Evolutionary conservation across 176 grass and related monocot genomes (phyloP), one percentile per base, ranked within the genome.

Genomic region (Chloris gayana): DNA sequence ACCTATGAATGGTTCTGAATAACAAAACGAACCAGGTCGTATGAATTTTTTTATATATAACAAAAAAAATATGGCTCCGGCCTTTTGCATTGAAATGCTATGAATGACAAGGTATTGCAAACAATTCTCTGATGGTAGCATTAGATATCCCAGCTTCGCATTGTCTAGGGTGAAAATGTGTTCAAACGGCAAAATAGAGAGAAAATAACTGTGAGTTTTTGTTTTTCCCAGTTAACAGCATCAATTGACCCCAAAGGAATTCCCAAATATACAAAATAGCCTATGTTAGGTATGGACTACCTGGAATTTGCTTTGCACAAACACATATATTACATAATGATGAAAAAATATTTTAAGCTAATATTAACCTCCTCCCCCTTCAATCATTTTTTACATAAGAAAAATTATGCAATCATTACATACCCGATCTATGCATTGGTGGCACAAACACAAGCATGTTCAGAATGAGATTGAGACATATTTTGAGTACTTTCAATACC

Each of bases 351-450:
- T 69, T 49, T 83, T 69, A 25, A 74, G 39, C 21, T 33, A 84
- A 15, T 39, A 85, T 57, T 77, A 44, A 22, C 77, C 10, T 62
- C n/a, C n/a, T n/a, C n/a, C 26, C 21, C 12, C 42, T 44, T 62
- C 10, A 19, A 63, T 25, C 3, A 25, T 67, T 73, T 79, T 5
- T 61, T 63, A 17, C 12, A 25, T 22, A 67, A 68, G 11, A 49
- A 38, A 56, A 84, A 39, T 59, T 31, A 31, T 51, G 18, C 4
- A 67, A 61, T 17, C n/a, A 3, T 78, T 49, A 41, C 60, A 75
- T 70, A 80, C 66, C 2, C 34, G 64, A 47, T 64, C 33, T 78
- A 14, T 70, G 17, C 76, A 69, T 44, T n/a, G 29, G 64, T 70
- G 11, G 18, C 56, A 33, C 26, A 67, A n/a, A 45, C 26, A 78